Evolutionary conservation across 2,329 filamentous ascomycete species (phyloP).

Genomic region (Aspergillus clavatus): DNA sequence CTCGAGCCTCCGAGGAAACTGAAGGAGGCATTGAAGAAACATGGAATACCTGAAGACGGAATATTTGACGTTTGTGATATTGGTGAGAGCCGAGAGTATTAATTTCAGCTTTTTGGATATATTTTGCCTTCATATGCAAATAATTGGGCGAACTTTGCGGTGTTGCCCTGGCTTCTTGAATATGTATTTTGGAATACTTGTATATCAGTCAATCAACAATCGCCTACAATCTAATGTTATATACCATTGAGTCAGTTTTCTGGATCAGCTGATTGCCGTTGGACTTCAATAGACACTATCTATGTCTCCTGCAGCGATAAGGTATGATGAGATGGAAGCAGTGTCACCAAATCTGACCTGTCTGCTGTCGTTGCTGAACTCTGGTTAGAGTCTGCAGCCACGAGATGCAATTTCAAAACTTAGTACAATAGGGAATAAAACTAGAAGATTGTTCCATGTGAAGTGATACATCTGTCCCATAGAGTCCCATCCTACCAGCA

Average conservation of each 20-base stretch:
- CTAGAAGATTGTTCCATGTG: too few species aligned
- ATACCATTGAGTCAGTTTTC: too few species aligned
- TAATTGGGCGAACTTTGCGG: neutral
- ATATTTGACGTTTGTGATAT: slow-evolving; percentile 80
- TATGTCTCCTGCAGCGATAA: too few species aligned
- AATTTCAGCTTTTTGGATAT: slow-evolving; percentile 16
- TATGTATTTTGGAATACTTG: neutral
- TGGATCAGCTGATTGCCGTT: too few species aligned
- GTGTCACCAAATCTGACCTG: neutral
- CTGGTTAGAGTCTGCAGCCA: neutral
- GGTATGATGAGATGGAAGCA: neutral
- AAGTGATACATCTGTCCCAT: too few species aligned
- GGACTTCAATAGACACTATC: too few species aligned
- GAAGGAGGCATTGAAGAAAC: slow-evolving; percentile 64
- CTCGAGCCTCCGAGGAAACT: slow-evolving; percentile 73
- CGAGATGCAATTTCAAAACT: neutral
- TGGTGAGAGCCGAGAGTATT: slow-evolving; percentile 76
- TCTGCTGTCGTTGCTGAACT: neutral
- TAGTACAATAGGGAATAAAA: too few species aligned
- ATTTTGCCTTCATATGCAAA: neutral
- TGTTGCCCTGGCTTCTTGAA: neutral
- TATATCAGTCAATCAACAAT: neutral
- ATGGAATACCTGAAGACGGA: slow-evolving; percentile 64
- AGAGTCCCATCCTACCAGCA: too few species aligned
- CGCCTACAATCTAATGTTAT: neutral